Evolutionary conservation across 345 rosid genomes (phyloP), one percentile per base, ranked within the genome.

Genomic region (Nasturtium officinale): DNA sequence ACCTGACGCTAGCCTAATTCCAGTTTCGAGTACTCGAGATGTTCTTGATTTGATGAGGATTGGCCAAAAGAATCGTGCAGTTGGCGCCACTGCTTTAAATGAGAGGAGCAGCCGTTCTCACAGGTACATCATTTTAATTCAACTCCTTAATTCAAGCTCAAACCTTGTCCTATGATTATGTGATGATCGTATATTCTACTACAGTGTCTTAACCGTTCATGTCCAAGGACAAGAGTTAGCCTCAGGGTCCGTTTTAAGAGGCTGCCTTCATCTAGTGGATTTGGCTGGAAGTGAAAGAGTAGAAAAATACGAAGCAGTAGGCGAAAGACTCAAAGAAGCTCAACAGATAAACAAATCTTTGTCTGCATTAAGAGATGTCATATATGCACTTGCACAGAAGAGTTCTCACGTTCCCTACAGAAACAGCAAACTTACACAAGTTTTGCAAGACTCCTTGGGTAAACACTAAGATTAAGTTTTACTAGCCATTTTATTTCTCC

Each of bases 221-320:
- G 93, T 91, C 25, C 87, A 88, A 61, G 99, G 98, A 55, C 87
- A 85, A 80, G 99, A 91, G 75, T 55, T 89, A 50, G 83, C 84
- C 38, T 83, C 99, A 9, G 98, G 98, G 53, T 87, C 96, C 53
- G 83, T 91, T 30, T 89, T 88, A 26, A 83, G 85, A 75, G 98
- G 97, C 6, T 90, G 98, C 80, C 90, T 95, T 42, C 99, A 95
- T 82, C 77, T 95, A 67, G 99, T 95, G 74, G 99, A 95, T 82
- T 85, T 95, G 69, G 99, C 99, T 64, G 99, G 99, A 61, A 95
- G 98, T 63, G 99, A 95, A 80, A 87, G 99, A 82, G 99, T 91
- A 12, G 98, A 91, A 57, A 91, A 91, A 82, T 95, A 98, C 0
- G 99, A 95, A 84, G 98, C 98, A 13, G 92, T 85, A 3, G 99